phyloP scores from a whole-genome alignment of 2,329 filamentous ascomycete species.

The Leptosphaerulina australis region DNA sequence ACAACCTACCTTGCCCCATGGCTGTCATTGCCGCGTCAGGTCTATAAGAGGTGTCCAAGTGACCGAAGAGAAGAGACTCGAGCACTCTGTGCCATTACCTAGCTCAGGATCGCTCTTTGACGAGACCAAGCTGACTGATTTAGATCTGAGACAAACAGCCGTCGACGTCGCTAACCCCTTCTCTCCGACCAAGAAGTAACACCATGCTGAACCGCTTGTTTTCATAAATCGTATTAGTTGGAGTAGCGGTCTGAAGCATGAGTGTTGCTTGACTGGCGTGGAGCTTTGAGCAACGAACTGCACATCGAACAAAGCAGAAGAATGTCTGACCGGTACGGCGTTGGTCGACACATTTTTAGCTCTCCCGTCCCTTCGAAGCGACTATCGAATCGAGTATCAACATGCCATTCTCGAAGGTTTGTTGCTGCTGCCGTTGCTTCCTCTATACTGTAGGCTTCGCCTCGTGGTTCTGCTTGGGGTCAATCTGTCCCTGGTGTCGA shows the following conservation, averaged over 20 bases:
- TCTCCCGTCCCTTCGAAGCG: neutral
- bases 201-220: neutral
- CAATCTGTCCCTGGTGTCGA: neutral
- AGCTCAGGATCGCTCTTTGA: neutral
- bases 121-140: slow-evolving; percentile 4
- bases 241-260: neutral
- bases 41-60: neutral
- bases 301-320: neutral
- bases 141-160: slow-evolving; percentile 4
- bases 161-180: neutral
- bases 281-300: neutral
- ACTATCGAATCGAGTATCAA: neutral
- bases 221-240: neutral
- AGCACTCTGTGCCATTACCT: neutral
- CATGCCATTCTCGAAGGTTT: neutral
- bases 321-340: neutral
- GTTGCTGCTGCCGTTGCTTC: neutral
- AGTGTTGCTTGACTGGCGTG: neutral
- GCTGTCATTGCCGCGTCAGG: neutral
- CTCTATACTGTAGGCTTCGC: neutral
- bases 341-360: neutral
- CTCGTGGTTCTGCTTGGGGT: neutral
- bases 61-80: neutral
- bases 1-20: neutral
- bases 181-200: neutral